Conservation (phyloP, 2,329 filamentous ascomycete genomes). For the Cryphonectria radicalis region DNA sequence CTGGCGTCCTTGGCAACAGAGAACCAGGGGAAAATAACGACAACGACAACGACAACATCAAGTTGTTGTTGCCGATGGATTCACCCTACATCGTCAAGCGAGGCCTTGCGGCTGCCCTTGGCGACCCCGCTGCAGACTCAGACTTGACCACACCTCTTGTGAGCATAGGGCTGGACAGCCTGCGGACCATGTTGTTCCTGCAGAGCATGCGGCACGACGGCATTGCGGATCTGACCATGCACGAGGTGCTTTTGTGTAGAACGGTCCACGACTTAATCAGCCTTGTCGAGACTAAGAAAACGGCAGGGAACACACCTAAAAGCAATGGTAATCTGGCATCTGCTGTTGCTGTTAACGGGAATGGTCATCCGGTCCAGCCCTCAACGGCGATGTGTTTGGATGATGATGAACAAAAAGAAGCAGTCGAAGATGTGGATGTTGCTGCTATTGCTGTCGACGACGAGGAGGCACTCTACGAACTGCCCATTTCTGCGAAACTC, state of each 20-base stretch:
- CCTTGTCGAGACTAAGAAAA: neutral
- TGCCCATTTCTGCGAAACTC: neutral
- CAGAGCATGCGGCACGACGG: neutral
- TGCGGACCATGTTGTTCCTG: conserved; percentile 36
- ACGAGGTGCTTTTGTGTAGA: neutral
- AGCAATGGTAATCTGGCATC: neutral
- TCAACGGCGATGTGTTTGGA: neutral
- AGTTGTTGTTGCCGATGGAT: neutral
- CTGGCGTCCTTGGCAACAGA: too few relatives aligned
- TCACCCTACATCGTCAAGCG: neutral
- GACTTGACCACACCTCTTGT: conserved; percentile 23
- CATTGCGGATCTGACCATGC: neutral
- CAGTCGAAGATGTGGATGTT: neutral
- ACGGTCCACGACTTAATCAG: conserved; percentile 12
- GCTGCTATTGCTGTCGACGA: neutral
- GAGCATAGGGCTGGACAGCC: conserved; percentile 39
- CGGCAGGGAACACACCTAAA: neutral
- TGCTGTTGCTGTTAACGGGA: too few relatives aligned
- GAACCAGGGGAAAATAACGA: too few relatives aligned
- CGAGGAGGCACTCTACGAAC: neutral
- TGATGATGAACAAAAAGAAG: too few relatives aligned
- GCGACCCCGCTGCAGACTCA: neutral
- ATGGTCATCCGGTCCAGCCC: neutral
- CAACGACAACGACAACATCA: too few relatives aligned
- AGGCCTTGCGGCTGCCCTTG: neutral